Evolutionary conservation across 352 stramenopile genomes (phyloP), one percentile per base, ranked within the genome.

Genomic region (Aphanomyces invadans): DNA sequence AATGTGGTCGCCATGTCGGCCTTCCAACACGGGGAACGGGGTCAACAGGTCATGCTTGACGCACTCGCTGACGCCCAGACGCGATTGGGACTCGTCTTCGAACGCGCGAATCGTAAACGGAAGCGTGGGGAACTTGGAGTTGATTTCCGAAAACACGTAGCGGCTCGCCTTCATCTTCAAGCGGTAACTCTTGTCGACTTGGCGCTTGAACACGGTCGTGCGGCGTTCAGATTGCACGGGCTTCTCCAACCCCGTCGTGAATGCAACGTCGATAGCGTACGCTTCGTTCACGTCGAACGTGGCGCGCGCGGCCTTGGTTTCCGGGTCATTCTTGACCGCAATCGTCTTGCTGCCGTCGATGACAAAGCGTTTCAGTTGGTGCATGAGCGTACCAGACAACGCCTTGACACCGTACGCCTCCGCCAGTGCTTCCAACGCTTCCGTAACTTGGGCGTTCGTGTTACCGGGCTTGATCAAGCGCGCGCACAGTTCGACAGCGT

Each of bases 141-240:
- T 98, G 51, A 99, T 96, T 81, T 99, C 92, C 60, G 92, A 97
- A 68, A 99, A 92, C 19, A 99, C 80, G 66, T 97, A 95, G 46
- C 97, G 89, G 33, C 91, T 97, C 1, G 90, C 86, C 73, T 96
- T 97, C 87, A 96, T 96, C 82, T 97, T 97, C 28, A 98, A 74
- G 38, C 87, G 81, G 85, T 99, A 99, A 69, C 96, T 96, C 71
- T 97, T 92, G 78, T 99, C 97, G 39, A 99, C 95, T 71, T 98
- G 97, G 66, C 97, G 92, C 83, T 99, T 99, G 82, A 98, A 99
- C 38, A 99, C 87, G 23, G 97, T 99, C 42, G 96, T 99, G 70
- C 96, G 88, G 63, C 80, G 90, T 74, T 92, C 87, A 59, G 79
- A 92, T 48, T 71, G 79, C 65, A 95, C 83, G 1, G 93, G 90